These are phyloP conservation scores for Typha latifolia DNA, from an alignment of 176 grass and related monocot genomes.

Conservation along the genomic window DNA sequence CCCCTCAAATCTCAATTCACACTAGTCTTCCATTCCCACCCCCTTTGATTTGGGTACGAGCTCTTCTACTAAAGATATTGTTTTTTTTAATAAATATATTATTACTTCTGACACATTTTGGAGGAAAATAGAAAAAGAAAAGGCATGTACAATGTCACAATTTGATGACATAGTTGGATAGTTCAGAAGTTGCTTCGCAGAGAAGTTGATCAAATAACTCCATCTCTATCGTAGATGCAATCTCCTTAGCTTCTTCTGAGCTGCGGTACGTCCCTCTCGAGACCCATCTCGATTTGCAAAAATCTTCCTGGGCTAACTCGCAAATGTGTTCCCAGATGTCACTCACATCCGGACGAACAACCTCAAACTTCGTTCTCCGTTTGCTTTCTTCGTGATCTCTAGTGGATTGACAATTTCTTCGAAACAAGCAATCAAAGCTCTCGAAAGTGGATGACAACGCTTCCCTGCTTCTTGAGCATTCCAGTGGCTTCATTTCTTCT, in stretches of 20 bases:
- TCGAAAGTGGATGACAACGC: constrained; percentile 1
- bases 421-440: not conserved
- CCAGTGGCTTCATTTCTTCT: constrained; percentile 20
- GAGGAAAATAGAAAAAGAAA: not conserved
- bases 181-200: constrained; percentile 20
- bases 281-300: constrained; percentile 19
- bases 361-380: constrained; percentile 3
- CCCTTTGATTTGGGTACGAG: too few species aligned
- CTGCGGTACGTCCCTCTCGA: not conserved
- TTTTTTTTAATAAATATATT: too few species aligned
- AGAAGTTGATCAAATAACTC: constrained; percentile 34
- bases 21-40: too few species aligned
- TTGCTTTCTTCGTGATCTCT: constrained; percentile 10
- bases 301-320: constrained; percentile 25
- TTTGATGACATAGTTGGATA: constrained; percentile 5
- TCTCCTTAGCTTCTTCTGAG: constrained; percentile 1
- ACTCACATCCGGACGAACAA: not conserved
- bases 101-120: not conserved
- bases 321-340: constrained; percentile 23
- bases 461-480: constrained; percentile 21
- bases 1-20: too few species aligned
- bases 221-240: constrained; percentile 11
- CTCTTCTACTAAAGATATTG: too few species aligned
- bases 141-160: constrained; percentile 11
- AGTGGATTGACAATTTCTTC: constrained; percentile 1